Evolutionary conservation across 768 basidiomycete species (phyloP), one percentile per base, ranked within the genome.

Genomic region (Candolleomyces aberdarensis): DNA sequence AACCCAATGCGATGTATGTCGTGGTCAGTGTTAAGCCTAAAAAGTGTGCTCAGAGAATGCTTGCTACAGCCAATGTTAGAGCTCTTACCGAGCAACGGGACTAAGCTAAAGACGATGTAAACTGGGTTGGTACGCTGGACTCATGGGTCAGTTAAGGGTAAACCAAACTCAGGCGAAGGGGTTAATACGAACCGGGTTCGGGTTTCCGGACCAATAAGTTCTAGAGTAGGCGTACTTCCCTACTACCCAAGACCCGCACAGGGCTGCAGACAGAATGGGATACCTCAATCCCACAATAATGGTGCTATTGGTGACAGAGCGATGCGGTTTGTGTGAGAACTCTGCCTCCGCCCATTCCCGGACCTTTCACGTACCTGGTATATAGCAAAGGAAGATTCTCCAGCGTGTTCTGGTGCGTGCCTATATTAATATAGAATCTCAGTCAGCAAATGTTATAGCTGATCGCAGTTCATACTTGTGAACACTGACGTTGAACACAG

Each of bases 341-440:
- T 6, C 46, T 31, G n/a, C 48, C 22, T 20, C 60, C 60, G 19
- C 32, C 31, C 19, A 32, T 22, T 20, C 44, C 15, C 17, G 19
- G 15, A 46, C 26, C 13, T 10, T 15, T 57, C 14, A 65, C 81
- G 67, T 59, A 85, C 81, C 75, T 73, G 6, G 75, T 57, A 43
- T 74, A 73, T 8, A 85, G 49, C 36, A 80, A 60, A 13, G 85
- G 85, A 7, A 79, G 66, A 62, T 68, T 72, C 65, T 85, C 85
- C 10, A 86, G 73, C 0, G 85, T 84, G 57, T 86, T 87, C 77
- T 87, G 87, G 70, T 90, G 89, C 19, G 86, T 85, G 60, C 88
- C 87, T 89, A 62, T 29, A 19, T 46, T 47, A 10, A 36, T 40
- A 56, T 32, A 55, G n/a, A 17, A 32, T 11, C 19, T n/a, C n/a